Conservation (phyloP, 306 rosid species). For the Glycine latifolia region DNA sequence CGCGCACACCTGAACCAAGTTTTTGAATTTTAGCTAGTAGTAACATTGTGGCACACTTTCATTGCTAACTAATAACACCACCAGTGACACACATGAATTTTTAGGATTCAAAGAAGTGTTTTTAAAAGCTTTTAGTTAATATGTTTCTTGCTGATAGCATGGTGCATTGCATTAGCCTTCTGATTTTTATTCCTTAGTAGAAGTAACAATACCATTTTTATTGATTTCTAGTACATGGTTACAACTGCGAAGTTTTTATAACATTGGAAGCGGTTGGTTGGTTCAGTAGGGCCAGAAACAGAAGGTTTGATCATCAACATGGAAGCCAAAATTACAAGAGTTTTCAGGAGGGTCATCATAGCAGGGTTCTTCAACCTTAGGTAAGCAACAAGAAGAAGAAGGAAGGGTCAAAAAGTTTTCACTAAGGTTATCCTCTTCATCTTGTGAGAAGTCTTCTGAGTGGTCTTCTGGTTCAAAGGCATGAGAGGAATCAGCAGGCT, state of each 20-base stretch:
- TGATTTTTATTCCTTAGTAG: slow-evolving; percentile 32
- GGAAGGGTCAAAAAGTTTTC: slow-evolving; percentile 57
- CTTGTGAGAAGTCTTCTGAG: slow-evolving; percentile 82
- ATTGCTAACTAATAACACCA: not conserved
- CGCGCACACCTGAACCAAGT: slow-evolving; percentile 10
- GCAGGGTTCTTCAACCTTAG: slow-evolving; percentile 64
- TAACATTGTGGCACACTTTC: slow-evolving; percentile 11
- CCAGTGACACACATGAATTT: not conserved
- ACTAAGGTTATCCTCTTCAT: slow-evolving; percentile 69
- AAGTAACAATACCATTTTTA: slow-evolving; percentile 49
- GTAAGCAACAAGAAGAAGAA: slow-evolving; percentile 31
- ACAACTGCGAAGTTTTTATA: slow-evolving; percentile 44
- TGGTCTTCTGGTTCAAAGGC: slow-evolving; percentile 69
- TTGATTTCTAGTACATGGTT: slow-evolving; percentile 56
- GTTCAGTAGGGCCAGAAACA: slow-evolving; percentile 67
- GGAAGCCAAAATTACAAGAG: slow-evolving; percentile 61
- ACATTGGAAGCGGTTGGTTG: not conserved
- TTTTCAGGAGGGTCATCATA: slow-evolving; percentile 58
- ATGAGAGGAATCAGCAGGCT: slow-evolving; percentile 73
- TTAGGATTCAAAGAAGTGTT: not conserved
- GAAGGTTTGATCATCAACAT: slow-evolving; percentile 68
- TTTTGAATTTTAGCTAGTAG: slow-evolving; percentile 35
- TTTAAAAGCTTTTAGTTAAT: not conserved
- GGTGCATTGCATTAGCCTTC: slow-evolving; percentile 21
- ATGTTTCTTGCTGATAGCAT: not conserved